Conservation (phyloP, 2,329 filamentous ascomycete genomes). For the Fusarium sp. region DNA sequence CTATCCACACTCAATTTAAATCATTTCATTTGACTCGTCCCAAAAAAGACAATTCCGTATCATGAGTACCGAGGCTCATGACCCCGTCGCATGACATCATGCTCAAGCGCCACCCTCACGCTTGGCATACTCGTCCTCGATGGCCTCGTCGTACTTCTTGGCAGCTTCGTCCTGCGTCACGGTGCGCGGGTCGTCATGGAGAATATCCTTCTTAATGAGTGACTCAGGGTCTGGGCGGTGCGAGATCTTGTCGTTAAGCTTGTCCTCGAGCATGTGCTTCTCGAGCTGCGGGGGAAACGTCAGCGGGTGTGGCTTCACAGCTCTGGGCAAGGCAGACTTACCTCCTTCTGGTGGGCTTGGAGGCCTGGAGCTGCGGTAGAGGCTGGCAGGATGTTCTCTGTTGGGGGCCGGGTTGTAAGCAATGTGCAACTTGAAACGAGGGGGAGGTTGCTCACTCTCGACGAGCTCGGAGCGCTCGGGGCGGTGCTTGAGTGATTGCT, state of each 20-base stretch:
- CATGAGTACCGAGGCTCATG: slow-evolving; percentile 38
- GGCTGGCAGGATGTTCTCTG: slow-evolving; percentile 89
- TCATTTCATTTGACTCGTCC: slow-evolving; percentile 21
- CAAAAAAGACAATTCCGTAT: slow-evolving; percentile 10
- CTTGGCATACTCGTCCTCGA: slow-evolving; percentile 76
- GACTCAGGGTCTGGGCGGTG: slow-evolving; percentile 82
- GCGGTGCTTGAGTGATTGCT: slow-evolving; percentile 80
- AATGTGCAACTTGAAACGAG: slow-evolving; percentile 51
- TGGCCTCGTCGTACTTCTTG: slow-evolving; percentile 72
- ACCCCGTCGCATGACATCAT: slow-evolving; percentile 46
- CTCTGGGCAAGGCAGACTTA: slow-evolving; percentile 49
- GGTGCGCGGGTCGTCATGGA: slow-evolving; percentile 77
- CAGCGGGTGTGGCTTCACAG: slow-evolving; percentile 23
- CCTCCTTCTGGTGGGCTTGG: slow-evolving; percentile 84
- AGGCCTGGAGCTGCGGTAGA: slow-evolving; percentile 84
- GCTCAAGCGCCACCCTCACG: slow-evolving; percentile 72
- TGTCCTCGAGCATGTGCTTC: slow-evolving; percentile 89
- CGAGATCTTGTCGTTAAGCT: slow-evolving; percentile 88
- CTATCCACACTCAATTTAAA: slow-evolving; percentile 1
- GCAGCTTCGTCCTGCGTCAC: slow-evolving; percentile 56
- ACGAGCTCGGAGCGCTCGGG: slow-evolving; percentile 83
- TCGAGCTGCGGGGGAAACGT: slow-evolving; percentile 68
- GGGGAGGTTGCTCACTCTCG: slow-evolving; percentile 73
- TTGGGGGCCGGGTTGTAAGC: slow-evolving; percentile 40
- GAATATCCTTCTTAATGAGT: slow-evolving; percentile 83